Evolutionary conservation across 2,329 filamentous ascomycete species (phyloP), one percentile per base, ranked within the genome.

Genomic region (Colletotrichum chlorophyti): DNA sequence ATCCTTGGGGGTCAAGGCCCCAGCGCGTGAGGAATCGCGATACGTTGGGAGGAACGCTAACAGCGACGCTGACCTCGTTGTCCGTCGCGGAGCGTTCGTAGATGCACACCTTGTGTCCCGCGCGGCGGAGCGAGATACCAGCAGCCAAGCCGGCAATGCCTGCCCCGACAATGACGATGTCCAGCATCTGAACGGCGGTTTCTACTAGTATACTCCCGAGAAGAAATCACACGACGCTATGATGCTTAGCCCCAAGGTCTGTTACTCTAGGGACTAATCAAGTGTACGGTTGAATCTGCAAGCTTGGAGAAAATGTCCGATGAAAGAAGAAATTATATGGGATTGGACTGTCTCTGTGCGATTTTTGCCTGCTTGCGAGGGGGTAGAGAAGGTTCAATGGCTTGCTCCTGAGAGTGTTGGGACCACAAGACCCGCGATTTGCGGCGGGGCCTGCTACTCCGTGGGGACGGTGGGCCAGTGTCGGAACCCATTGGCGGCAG

Each of bases 151-250:
- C 77, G 17, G 72, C 75, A 10, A 79, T 65, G 11, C 77, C 77
- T 11, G 75, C 76, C 2, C 77, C 77, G 24, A 79, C 67, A 10
- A 79, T 63, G n/a, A 76, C 68, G 1, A 79, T 62, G 40, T 78
- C 64, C 6, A 76, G 61, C 41, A 64, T 77, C n/a, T n/a, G n/a
- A n/a, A n/a, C n/a, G n/a, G n/a, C n/a, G n/a, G n/a, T n/a, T n/a
- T n/a, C n/a, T n/a, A n/a, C n/a, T n/a, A n/a, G n/a, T n/a, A n/a
- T n/a, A n/a, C n/a, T n/a, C n/a, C n/a, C n/a, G n/a, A n/a, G n/a
- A n/a, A n/a, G n/a, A n/a, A n/a, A n/a, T n/a, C n/a, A n/a, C n/a
- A n/a, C n/a, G n/a, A n/a, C n/a, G n/a, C n/a, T n/a, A n/a, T n/a
- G n/a, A n/a, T n/a, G n/a, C n/a, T n/a, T n/a, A n/a, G n/a, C n/a